Conservation (phyloP, 768 basidiomycete species). For the Xerocomus potaroensis region DNA sequence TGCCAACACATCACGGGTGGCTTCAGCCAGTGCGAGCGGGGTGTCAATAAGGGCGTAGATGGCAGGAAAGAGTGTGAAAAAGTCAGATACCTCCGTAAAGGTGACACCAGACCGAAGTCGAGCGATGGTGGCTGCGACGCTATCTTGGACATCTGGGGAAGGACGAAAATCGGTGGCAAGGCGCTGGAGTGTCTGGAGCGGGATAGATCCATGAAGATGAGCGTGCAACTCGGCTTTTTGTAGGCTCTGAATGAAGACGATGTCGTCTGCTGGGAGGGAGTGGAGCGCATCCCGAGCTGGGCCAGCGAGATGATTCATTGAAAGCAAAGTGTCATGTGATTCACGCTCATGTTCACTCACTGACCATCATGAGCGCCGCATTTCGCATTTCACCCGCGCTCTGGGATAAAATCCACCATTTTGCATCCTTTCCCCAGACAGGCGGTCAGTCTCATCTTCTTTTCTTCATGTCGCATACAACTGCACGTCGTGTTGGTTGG, state of each 20-base stretch:
- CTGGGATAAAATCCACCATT: constrained; percentile 91
- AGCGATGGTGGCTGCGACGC: constrained; percentile 43
- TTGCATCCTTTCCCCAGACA: constrained; percentile 89
- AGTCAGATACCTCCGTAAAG: constrained; percentile 59
- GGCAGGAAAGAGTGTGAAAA: constrained; percentile 71
- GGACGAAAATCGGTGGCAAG: constrained; percentile 46
- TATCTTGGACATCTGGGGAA: constrained; percentile 24
- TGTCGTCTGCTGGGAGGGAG: constrained; percentile 47
- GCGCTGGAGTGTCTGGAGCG: constrained; percentile 55
- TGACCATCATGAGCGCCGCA: constrained; percentile 32
- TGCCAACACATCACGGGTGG: constrained; percentile 60
- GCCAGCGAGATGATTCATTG: constrained; percentile 17
- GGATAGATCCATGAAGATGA: constrained; percentile 83
- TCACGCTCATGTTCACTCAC: background rate
- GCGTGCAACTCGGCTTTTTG: constrained; percentile 87
- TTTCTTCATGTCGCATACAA: too few species aligned
- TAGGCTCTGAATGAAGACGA: constrained; percentile 55
- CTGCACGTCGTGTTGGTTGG: too few species aligned
- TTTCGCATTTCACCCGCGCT: constrained; percentile 75
- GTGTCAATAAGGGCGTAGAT: constrained; percentile 76
- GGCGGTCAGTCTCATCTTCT: constrained; percentile 52
- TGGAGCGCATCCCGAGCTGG: constrained; percentile 46
- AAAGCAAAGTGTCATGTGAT: constrained; percentile 10
- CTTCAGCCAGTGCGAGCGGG: constrained; percentile 47
- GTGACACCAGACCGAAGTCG: constrained; percentile 36